These are phyloP conservation scores for Trichosanthes cucumerina DNA, from an alignment of 306 rosid species.

Conservation along the genomic window DNA sequence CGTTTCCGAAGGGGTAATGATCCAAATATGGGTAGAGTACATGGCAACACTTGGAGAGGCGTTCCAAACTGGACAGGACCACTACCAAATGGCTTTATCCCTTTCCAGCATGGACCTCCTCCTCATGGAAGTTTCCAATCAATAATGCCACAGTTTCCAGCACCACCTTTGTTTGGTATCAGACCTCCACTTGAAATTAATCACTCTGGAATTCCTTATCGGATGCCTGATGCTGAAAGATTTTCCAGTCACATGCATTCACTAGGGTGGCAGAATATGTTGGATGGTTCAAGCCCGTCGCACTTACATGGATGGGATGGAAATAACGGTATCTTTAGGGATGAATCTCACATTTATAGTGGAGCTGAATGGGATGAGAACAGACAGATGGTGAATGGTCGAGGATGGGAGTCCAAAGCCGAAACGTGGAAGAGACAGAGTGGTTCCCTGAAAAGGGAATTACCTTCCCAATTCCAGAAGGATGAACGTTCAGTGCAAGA, in stretches of 20 bases:
- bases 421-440: conserved; percentile 83
- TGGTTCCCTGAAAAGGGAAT: conserved; percentile 57
- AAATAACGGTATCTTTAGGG: conserved; percentile 68
- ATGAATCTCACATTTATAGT: conserved; percentile 64
- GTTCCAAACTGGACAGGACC: conserved; percentile 79
- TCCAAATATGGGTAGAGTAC: conserved; percentile 67
- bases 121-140: conserved; percentile 89
- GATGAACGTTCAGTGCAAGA: conserved; percentile 42
- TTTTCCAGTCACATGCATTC: conserved; percentile 85
- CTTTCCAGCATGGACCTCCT: conserved; percentile 85
- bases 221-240: conserved; percentile 79
- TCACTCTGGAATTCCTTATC: conserved; percentile 80
- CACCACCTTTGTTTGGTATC: conserved; percentile 71
- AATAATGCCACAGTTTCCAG: conserved; percentile 74
- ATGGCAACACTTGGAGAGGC: conserved; percentile 90
- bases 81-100: conserved; percentile 80
- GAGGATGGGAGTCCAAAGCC: conserved; percentile 78
- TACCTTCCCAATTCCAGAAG: conserved; percentile 57
- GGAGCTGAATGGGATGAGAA: conserved; percentile 91
- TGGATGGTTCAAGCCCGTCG: conserved; percentile 89
- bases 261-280: conserved; percentile 79
- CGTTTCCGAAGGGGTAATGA: conserved; percentile 73
- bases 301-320: conserved; percentile 91
- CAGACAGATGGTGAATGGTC: conserved; percentile 60
- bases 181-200: conserved; percentile 81